These are phyloP conservation scores for Casuarina equisetifolia DNA, from an alignment of 306 rosid species.

Conservation along the genomic window DNA sequence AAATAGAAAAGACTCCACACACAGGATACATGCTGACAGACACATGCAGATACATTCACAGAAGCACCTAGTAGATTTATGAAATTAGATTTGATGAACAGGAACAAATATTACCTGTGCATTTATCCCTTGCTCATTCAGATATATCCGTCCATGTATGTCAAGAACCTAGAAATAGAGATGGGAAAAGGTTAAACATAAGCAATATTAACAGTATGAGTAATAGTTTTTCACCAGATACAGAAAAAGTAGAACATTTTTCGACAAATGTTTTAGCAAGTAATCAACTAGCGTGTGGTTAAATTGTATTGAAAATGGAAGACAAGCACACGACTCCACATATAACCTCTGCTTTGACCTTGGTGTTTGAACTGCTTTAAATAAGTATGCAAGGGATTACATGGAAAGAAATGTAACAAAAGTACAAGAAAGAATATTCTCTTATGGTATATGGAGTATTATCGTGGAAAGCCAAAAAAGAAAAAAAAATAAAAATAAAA, in stretches of 20 bases:
- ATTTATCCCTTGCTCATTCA: conserved; percentile 87
- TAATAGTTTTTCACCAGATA: not conserved
- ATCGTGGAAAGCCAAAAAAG: too few species aligned
- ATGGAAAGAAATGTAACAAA: too few species aligned
- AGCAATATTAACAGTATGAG: not conserved
- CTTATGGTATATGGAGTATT: too few species aligned
- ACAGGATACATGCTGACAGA: not conserved
- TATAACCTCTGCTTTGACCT: too few species aligned
- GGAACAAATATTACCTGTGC: conserved; percentile 71
- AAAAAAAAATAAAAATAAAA: too few species aligned
- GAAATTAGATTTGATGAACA: not conserved
- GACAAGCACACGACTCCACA: too few species aligned
- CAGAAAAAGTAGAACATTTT: too few species aligned
- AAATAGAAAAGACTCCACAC: not conserved
- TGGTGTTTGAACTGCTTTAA: too few species aligned
- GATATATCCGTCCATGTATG: conserved; percentile 73
- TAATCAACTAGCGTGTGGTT: too few species aligned
- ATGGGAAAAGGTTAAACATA: not conserved
- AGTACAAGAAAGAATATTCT: too few species aligned
- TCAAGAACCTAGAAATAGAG: conserved; percentile 55
- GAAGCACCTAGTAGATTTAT: not conserved
- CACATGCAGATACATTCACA: not conserved
- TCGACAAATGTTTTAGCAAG: not conserved
- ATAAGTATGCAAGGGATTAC: too few species aligned
- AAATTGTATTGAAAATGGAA: too few species aligned